Conservation (phyloP, 805 yeast genomes). For the Kodamaea sagamina region DNA sequence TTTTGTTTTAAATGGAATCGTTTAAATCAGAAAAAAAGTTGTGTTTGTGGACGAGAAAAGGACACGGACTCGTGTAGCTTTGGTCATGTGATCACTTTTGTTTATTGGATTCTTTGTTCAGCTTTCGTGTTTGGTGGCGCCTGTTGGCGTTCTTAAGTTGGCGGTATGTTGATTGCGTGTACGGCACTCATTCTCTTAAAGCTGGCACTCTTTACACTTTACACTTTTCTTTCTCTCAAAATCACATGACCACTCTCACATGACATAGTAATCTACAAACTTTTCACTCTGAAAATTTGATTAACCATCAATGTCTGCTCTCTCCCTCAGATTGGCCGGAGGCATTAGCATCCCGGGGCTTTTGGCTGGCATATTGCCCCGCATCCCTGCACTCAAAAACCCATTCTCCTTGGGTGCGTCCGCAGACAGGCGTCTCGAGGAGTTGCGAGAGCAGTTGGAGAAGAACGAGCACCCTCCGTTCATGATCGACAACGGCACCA, state of each 20-base stretch:
- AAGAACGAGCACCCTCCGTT: slow-evolving; percentile 37
- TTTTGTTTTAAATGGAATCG: slow-evolving; percentile 6
- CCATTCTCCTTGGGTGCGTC: slow-evolving; percentile 9
- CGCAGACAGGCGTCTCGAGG: slow-evolving; percentile 32
- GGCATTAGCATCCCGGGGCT: slow-evolving; percentile 8
- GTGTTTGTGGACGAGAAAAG: slow-evolving; percentile 7
- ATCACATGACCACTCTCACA: not conserved
- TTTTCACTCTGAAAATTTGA: slow-evolving; percentile 5
- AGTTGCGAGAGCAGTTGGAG: slow-evolving; percentile 42
- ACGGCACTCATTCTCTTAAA: too few species aligned
- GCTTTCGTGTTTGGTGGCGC: too few species aligned
- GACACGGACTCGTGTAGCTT: slow-evolving; percentile 4
- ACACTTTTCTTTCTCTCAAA: slow-evolving; percentile 3
- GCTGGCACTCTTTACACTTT: too few species aligned
- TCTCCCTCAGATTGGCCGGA: slow-evolving; percentile 10
- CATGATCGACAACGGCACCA: slow-evolving; percentile 63
- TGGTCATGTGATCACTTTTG: not conserved
- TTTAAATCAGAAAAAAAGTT: slow-evolving; percentile 7
- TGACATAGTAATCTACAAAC: not conserved
- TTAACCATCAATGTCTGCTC: slow-evolving; percentile 8
- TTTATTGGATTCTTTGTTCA: too few species aligned
- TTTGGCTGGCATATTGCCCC: slow-evolving; percentile 15
- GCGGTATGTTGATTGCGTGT: too few species aligned
- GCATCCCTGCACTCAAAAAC: slow-evolving; percentile 13
- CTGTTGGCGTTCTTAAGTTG: too few species aligned